Evolutionary conservation across 176 grass and related monocot genomes (phyloP), one percentile per base, ranked within the genome.

Genomic region (Metroxylon sagu): DNA sequence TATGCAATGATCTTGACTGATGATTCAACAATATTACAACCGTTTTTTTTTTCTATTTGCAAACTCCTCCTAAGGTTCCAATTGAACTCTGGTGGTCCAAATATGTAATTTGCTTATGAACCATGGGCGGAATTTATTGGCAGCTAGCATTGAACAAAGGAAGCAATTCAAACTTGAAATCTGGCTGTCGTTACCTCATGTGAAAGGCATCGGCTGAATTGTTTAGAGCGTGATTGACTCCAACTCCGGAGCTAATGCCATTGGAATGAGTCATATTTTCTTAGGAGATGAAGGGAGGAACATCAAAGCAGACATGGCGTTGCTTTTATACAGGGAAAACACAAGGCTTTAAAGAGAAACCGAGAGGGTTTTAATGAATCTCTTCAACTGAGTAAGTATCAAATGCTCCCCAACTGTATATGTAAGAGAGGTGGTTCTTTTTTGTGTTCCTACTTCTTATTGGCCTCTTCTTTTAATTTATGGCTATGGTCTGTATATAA

Each of bases 261-360:
- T 86, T 74, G 77, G 73, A 89, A 76, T 57, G 50, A 82, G 57
- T 71, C 78, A 35, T 73, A 58, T 43, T 49, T 58, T 76, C 52
- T 43, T 61, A 59, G 59, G 52, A 19, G 26, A 8, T 61, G 50
- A 65, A 72, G 59, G 25, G 62, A 50, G 27, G 17, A 58, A 21
- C 67, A 59, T 76, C 57, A 86, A 61, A 61, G 65, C 21, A 51
- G 51, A 52, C 18, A 30, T 74, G 4, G 26, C 18, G 16, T 52
- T 53, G 52, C 50, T 19, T 30, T 67, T 28, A 25, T n/a, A 31
- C 12, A 12, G 35, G 35, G 7, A 10, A 29, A 12, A 60, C 17
- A 1, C 18, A 72, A 49, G 8, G 26, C 29, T 53, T 14, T 15
- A 21, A 57, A 16, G 16, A 65, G 49, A 50, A 50, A 29, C 67